Evolutionary conservation across 805 yeast species (phyloP), one percentile per base, ranked within the genome.

Genomic region (Barnettozyma pratensis): DNA sequence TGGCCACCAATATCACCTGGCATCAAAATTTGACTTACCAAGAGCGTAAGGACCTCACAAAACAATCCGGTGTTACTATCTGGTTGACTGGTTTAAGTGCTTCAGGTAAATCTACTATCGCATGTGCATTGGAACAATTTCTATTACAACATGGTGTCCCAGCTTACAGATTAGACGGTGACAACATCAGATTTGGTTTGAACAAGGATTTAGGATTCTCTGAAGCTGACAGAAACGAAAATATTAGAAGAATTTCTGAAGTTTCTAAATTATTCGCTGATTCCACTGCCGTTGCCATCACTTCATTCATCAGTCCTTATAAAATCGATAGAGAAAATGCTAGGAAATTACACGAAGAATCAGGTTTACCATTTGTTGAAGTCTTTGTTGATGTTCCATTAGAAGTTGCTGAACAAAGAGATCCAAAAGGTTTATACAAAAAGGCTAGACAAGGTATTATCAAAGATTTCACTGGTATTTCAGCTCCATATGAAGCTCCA

Each of bases 1-100:
- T 92, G 97, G 94, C 97, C 56, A 84, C 96, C 39, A 92, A 92
- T 65, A 89, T 92, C 67, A 90, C 97, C 56, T 92, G 98, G 97
- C 97, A 92, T 72, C 81, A 80, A 58, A 92, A 94, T 63, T 73
- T 92, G 59, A 83, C 94, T 26, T 89, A 85, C 67, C 82, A 75
- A 25, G 96, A 92, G 71, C 86, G 98, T 62, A 70, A 79, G 42
- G 69, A 65, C 30, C 70, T 87, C 48, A 80, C 87, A 52, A 81
- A 83, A 50, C 97, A 91, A 71, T 75, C 77, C 44, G 98, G 98
- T 42, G 84, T 86, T 49, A 92, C 98, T 26, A 74, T 92, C 41
- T 92, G 98, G 98, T 76, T 92, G 59, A 92, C 98, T 11, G 98
- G 98, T 5, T 75, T 92, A 53, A 86, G 96, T 55, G 98, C 97